A percentile compares a stretch with the other conserved stretches of the same genome.
Evolutionary conservation across 164 flowering plant genomes (phyloP).

Genomic region (Buxus sempervirens): DNA sequence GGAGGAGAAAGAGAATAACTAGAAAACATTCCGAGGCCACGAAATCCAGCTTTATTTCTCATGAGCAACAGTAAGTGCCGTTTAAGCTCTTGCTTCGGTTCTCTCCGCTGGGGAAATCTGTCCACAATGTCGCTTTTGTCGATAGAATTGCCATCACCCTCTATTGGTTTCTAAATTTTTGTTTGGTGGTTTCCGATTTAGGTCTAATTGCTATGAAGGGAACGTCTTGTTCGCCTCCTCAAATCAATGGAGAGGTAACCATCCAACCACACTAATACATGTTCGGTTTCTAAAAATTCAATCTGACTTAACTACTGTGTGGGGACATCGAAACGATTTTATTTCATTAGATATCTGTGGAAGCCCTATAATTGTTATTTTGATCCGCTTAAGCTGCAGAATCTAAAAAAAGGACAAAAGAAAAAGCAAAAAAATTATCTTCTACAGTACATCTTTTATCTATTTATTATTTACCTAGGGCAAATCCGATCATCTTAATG

Average conservation of each 20-base stretch:
- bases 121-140: background rate
- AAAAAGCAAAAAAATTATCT: too few relatives aligned
- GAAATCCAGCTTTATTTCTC: conserved; percentile 12
- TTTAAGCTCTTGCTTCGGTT: background rate
- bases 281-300: background rate
- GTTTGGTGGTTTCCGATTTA: background rate
- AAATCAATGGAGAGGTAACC: conserved; percentile 44
- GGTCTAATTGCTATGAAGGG: conserved; percentile 55
- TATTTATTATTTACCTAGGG: too few relatives aligned
- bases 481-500: too few relatives aligned
- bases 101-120: background rate
- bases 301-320: background rate
- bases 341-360: too few relatives aligned
- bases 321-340: background rate
- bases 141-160: background rate
- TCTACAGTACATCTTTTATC: too few relatives aligned
- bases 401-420: too few relatives aligned
- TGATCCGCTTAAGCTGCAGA: too few relatives aligned
- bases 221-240: conserved; percentile 43
- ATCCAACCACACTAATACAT: background rate
- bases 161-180: background rate
- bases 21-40: conserved; percentile 4
- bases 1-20: conserved; percentile 19
- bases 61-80: conserved; percentile 20
- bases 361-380: background rate